These are phyloP conservation scores for Sporothrix humicola DNA, from an alignment of 2,329 filamentous ascomycete species.

Conservation along the genomic window DNA sequence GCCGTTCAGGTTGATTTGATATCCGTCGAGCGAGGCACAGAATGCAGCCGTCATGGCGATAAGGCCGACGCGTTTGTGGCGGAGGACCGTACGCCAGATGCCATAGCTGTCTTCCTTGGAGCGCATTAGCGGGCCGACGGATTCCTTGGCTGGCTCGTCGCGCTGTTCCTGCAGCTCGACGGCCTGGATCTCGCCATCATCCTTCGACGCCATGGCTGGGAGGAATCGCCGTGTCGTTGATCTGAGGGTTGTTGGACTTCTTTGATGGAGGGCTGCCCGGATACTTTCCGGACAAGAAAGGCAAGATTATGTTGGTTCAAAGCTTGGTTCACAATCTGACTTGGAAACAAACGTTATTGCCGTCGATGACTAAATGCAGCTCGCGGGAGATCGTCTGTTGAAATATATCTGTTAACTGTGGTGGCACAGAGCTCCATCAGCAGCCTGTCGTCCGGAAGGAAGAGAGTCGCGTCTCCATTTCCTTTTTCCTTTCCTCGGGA, in stretches of 20 bases:
- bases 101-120: slow-evolving; percentile 47
- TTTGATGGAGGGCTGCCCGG: not conserved
- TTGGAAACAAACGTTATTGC: no score
- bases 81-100: slow-evolving; percentile 47
- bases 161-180: slow-evolving; percentile 27
- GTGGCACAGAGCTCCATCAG: no score
- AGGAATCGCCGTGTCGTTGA: not conserved
- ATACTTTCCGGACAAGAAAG: no score
- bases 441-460: no score
- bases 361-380: no score
- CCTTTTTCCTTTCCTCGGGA: no score
- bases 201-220: slow-evolving; percentile 5
- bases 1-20: slow-evolving; percentile 41
- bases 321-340: no score
- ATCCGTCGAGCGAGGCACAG: slow-evolving; percentile 51
- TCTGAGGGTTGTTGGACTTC: not conserved
- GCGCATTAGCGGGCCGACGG: slow-evolving; percentile 43
- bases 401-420: no score
- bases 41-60: slow-evolving; percentile 52
- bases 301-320: no score
- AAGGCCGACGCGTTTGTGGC: slow-evolving; percentile 46
- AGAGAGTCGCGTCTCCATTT: no score
- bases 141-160: not conserved
- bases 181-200: slow-evolving; percentile 17
- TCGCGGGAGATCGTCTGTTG: no score